Conservation (phyloP, 305 asterid species). For the Caryopteris hybrid region DNA sequence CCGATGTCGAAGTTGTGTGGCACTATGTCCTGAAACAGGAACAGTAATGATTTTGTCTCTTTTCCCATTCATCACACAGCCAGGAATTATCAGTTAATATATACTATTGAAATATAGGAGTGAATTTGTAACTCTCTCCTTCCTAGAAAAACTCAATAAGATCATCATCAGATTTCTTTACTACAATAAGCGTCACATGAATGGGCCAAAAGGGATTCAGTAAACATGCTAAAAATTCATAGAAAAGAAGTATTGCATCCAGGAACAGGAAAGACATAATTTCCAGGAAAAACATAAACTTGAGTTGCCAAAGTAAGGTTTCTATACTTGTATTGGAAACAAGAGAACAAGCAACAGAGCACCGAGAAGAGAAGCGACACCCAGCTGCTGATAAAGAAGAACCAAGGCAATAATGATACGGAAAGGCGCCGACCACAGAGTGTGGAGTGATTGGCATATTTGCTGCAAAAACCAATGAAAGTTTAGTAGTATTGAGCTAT, state of each 20-base stretch:
- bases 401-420: conserved; percentile 69
- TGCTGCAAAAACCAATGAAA: conserved; percentile 56
- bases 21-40: neutral
- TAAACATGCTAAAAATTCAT: neutral
- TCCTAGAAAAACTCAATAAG: neutral
- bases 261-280: neutral
- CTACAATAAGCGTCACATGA: neutral
- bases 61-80: neutral
- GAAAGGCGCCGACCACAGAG: conserved; percentile 96
- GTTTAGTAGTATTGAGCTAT: conserved; percentile 12
- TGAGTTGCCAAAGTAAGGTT: conserved; percentile 9
- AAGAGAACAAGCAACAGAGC: conserved; percentile 70
- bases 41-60: neutral
- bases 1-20: neutral
- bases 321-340: conserved; percentile 77
- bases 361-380: conserved; percentile 89
- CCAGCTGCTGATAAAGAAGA: conserved; percentile 91
- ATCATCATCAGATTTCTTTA: neutral
- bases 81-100: neutral
- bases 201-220: neutral
- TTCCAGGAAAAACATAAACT: neutral
- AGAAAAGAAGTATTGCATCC: neutral
- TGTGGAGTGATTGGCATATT: conserved; percentile 89
- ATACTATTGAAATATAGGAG: neutral
- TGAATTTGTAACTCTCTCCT: neutral